Evolutionary conservation across 805 yeast species (phyloP).

Genomic region (Ogataea sp.): DNA sequence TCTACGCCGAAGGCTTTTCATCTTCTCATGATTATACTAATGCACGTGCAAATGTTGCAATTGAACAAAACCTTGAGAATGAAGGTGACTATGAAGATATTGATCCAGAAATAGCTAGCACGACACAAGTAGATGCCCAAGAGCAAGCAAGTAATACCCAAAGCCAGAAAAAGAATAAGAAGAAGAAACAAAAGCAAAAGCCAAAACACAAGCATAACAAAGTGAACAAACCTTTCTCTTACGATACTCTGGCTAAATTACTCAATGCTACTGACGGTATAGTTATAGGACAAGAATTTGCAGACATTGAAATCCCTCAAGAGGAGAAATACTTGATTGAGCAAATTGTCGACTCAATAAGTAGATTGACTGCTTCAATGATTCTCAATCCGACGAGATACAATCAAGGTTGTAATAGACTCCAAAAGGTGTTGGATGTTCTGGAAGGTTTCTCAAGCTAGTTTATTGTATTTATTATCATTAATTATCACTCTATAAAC

Average conservation of each 20-base stretch:
- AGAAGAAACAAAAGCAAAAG: slow-evolving; percentile 8
- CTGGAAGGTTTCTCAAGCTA: slow-evolving; percentile 62
- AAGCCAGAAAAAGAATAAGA: slow-evolving; percentile 3
- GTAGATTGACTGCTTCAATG: slow-evolving; percentile 86
- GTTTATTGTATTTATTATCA: background rate
- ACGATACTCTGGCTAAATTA: slow-evolving; percentile 39
- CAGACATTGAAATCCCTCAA: slow-evolving; percentile 60
- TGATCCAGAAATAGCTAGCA: slow-evolving; percentile 3
- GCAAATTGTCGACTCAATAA: slow-evolving; percentile 75
- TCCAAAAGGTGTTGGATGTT: slow-evolving; percentile 76
- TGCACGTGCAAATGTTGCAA: too few relatives aligned
- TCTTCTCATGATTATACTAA: too few relatives aligned
- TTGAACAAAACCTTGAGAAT: too few relatives aligned
- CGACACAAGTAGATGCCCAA: background rate
- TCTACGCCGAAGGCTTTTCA: too few relatives aligned
- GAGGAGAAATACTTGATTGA: slow-evolving; percentile 78
- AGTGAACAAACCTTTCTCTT: slow-evolving; percentile 25
- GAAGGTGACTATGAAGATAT: slow-evolving; percentile 15
- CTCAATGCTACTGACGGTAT: slow-evolving; percentile 54
- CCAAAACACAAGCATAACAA: slow-evolving; percentile 11
- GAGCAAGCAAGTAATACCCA: background rate
- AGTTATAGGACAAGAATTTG: slow-evolving; percentile 62
- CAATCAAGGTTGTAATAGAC: slow-evolving; percentile 69
- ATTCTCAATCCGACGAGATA: slow-evolving; percentile 75
- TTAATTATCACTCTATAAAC: background rate